Conservation (phyloP, 208 protist species). For the Porcisia deanei region DNA sequence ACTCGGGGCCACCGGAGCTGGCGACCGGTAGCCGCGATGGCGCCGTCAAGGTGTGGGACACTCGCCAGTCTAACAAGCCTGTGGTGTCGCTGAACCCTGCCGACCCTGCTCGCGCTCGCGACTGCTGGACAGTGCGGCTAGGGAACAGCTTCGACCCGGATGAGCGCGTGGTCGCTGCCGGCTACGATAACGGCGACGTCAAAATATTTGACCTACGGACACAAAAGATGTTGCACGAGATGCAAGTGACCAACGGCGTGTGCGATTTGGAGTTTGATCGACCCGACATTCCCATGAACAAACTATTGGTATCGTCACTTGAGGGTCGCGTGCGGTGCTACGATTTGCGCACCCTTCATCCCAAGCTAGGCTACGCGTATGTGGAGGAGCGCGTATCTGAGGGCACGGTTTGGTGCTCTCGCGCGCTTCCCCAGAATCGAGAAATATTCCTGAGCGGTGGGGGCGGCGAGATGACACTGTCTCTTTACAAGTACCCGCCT, state of each 20-base stretch:
- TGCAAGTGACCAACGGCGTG: constrained; percentile 93
- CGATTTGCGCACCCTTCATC: constrained; percentile 89
- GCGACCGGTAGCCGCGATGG: constrained; percentile 90
- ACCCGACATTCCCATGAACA: constrained; percentile 94
- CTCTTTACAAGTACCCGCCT: constrained; percentile 88
- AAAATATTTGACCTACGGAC: constrained; percentile 95
- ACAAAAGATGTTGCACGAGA: constrained; percentile 90
- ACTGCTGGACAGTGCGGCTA: constrained; percentile 94
- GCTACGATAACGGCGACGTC: constrained; percentile 96
- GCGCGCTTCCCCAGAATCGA: constrained; percentile 91
- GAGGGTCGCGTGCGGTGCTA: constrained; percentile 88
- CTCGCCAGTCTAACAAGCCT: constrained; percentile 82
- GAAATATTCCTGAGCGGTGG: constrained; percentile 91
- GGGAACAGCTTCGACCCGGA: constrained; percentile 91
- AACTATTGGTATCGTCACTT: constrained; percentile 88
- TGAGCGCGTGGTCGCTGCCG: constrained; percentile 91
- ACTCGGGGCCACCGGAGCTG: constrained; percentile 85
- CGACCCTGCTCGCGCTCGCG: constrained; percentile 59
- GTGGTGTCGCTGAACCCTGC: constrained; percentile 84
- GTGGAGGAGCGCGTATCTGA: constrained; percentile 82
- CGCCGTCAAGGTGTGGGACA: constrained; percentile 93
- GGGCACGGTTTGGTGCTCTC: constrained; percentile 88
- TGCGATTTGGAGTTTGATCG: constrained; percentile 93
- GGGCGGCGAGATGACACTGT: constrained; percentile 88
- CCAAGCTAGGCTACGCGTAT: constrained; percentile 84